Base-by-base conservation (phyloP, 306 rosid species). In the Castanospermum australe region DNA sequence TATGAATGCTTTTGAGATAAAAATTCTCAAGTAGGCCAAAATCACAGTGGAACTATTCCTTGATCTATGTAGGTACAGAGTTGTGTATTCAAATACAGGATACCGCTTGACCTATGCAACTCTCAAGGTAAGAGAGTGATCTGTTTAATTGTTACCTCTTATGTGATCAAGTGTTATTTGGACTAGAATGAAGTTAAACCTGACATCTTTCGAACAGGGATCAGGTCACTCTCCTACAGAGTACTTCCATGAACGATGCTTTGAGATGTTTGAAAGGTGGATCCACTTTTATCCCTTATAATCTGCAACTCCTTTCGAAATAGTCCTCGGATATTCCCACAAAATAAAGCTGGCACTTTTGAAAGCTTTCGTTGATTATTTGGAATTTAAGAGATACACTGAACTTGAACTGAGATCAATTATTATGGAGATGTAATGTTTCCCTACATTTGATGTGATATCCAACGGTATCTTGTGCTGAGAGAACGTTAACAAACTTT, bases 231-330 rank as follows among this genome's bases (percentile, higher is more conserved):
- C 59, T 6, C 41, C 57, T 25, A 25, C 74, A 1, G 42, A 68
- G 13, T 14, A 45, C 42, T 47, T 44, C 22, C 39, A 68, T 25
- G 41, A 67, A 45, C 38, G 25, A 15, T 45, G 59, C 25, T 68
- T 68, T 68, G 35, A 68, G 74, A 68, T 68, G 59, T 45, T 68
- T 45, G 41, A 67, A 14, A 67, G 73, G 41, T 67, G 73, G 57
- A 45, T 68, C 59, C 60, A 69, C 8, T 69, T 69, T 28, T 69
- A 47, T 69, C 75, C 75, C 39, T 69, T 28, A 14, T 69, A 17
- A 28, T 28, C 32, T 28, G 32, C 32, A 28, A 28, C 32, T 28
- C 32, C 32, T 28, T 30, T 2, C 13, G 52, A 66, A 42, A 21
- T 17, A 45, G 18, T 25, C 17, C 38, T 61, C 12, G 22, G 44